A percentile compares a stretch with the other conserved stretches of the same genome.
These are phyloP conservation scores for Quercus engelmannii DNA, from an alignment of 306 rosid species.

Conservation along the genomic window DNA sequence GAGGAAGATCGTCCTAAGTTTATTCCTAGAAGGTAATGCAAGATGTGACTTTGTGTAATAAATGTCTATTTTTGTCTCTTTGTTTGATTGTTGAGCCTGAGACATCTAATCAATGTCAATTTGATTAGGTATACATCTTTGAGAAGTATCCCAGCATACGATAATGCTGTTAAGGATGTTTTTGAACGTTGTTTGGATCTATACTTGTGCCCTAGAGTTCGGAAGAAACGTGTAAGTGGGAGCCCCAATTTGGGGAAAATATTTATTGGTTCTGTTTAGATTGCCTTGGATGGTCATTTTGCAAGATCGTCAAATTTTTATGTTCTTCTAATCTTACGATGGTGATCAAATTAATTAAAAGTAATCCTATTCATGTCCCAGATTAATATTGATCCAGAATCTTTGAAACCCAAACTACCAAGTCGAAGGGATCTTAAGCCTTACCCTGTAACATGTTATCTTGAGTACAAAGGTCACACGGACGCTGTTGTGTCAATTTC, in stretches of 20 bases:
- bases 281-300: neutral
- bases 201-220: constrained; percentile 84
- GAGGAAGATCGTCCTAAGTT: constrained; percentile 94
- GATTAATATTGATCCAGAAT: constrained; percentile 88
- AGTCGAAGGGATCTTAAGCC: constrained; percentile 84
- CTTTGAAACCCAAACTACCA: constrained; percentile 93
- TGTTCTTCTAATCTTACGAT: neutral
- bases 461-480: constrained; percentile 82
- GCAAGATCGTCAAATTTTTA: neutral
- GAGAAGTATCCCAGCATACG: constrained; percentile 89
- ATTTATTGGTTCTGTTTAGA: neutral
- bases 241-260: neutral
- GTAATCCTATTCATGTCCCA: constrained; percentile 29
- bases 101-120: constrained; percentile 13
- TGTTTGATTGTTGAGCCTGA: constrained; percentile 6
- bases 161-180: constrained; percentile 65
- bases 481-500: constrained; percentile 85
- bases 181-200: constrained; percentile 92
- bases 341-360: neutral
- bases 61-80: neutral
- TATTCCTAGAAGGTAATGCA: constrained; percentile 72
- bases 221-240: constrained; percentile 81
- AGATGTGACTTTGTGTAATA: neutral
- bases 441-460: constrained; percentile 68
- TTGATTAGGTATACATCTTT: constrained; percentile 62